Conservation (phyloP, 108 stramenopile species). For the Nitzschia sp. region DNA sequence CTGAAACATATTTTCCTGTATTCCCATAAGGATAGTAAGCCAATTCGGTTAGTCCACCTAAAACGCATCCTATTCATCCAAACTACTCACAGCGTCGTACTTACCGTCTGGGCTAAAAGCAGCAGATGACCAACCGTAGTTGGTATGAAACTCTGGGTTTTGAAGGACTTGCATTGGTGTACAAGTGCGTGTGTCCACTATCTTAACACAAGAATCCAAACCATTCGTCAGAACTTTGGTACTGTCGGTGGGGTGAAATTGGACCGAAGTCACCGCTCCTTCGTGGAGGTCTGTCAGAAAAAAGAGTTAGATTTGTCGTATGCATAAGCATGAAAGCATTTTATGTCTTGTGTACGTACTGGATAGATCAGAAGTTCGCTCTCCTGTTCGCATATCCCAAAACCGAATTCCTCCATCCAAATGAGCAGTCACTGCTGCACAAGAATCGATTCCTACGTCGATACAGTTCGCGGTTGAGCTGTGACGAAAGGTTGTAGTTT, state of each 20-base stretch:
- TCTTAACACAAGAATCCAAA: constrained; percentile 66
- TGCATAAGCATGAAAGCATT: no score
- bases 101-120: constrained; percentile 76
- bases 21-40: no score
- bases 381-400: constrained; percentile 70
- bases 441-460: constrained; percentile 52
- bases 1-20: constrained; percentile 50
- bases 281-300: constrained; percentile 51
- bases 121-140: constrained; percentile 38
- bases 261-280: constrained; percentile 72
- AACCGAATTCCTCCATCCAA: constrained; percentile 73
- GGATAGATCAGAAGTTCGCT: constrained; percentile 57
- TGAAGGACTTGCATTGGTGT: constrained; percentile 48
- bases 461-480: constrained; percentile 69
- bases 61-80: neutral
- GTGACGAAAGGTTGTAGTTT: constrained; percentile 71
- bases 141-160: constrained; percentile 49
- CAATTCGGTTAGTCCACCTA: no score
- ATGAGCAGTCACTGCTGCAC: constrained; percentile 64
- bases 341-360: constrained; percentile 17
- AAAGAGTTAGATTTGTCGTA: neutral
- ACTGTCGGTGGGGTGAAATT: constrained; percentile 61
- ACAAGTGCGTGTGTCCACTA: constrained; percentile 63
- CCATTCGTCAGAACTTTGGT: constrained; percentile 74
- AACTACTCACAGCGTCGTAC: neutral